These are phyloP conservation scores for Triticum monococcum DNA, from an alignment of 176 grass and related monocot species.

Conservation along the genomic window DNA sequence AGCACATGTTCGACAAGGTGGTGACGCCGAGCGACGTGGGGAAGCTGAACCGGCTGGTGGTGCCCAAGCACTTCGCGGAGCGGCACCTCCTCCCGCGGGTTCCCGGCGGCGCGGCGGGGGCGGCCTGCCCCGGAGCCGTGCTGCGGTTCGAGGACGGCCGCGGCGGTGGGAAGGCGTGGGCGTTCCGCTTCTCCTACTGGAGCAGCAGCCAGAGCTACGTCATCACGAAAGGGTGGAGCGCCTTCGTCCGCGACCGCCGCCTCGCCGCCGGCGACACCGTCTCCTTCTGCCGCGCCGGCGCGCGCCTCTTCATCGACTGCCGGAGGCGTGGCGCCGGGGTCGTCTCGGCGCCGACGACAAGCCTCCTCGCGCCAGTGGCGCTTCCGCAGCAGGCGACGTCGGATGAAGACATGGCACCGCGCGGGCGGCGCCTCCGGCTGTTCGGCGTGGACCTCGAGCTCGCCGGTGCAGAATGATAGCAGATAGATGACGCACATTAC, in stretches of 20 bases:
- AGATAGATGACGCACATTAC: not conserved
- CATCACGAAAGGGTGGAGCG: constrained; percentile 96
- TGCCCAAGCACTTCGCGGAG: constrained; percentile 64
- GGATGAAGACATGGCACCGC: not conserved
- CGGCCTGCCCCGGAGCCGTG: constrained; percentile 25
- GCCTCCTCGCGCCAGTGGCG: not conserved
- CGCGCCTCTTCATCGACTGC: constrained; percentile 46
- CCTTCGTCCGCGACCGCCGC: constrained; percentile 46
- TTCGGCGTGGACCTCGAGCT: constrained; percentile 60
- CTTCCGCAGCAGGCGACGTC: not conserved
- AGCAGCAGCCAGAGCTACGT: constrained; percentile 99
- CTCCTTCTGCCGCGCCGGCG: constrained; percentile 45
- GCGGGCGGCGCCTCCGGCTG: constrained; percentile 39
- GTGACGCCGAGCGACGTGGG: constrained; percentile 98
- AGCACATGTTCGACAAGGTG: constrained; percentile 99
- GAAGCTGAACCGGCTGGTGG: constrained; percentile 89
- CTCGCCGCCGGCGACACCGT: not conserved
- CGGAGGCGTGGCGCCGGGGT: not conserved
- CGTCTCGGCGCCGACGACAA: not conserved
- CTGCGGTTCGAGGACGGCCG: constrained; percentile 51
- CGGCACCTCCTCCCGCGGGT: constrained; percentile 39
- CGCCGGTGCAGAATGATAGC: constrained; percentile 1
- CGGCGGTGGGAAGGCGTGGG: not conserved
- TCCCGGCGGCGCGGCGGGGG: not conserved
- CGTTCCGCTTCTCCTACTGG: constrained; percentile 98